Base-by-base conservation (phyloP, 495 filamentous ascomycete species). In the Penicillium atrosanguineum region DNA sequence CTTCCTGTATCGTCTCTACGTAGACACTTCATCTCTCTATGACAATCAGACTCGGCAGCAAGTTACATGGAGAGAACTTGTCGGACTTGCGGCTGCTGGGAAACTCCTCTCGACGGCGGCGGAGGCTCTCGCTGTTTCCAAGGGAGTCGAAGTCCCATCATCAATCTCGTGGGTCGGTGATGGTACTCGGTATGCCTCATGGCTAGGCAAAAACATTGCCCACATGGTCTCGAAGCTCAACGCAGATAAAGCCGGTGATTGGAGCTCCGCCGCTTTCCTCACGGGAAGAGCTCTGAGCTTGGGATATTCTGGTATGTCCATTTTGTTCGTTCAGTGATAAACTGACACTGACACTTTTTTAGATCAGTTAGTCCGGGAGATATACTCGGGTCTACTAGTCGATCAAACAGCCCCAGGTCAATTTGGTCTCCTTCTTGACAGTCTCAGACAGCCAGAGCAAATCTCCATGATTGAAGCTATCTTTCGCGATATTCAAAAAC, bases 191-290 rank as follows among this genome's bases (percentile, higher is more conserved):
- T 97, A 87, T 73, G 74, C 80, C 8, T 59, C 68, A 5, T 97
- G 95, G 94, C 68, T 97, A 12, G 91, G 87, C n/a, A 50, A 39
- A n/a, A 89, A 85, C 59, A 75, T 92, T 38, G 75, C 76, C 14
- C 50, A 70, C 19, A 80, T 86, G 70, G 67, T 72, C 23, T 67
- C 67, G 37, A 67, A 75, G 14, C 52, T 67, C 19, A 49, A 53
- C 3, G 39, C 53, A 4, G 59, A 73, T 21, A 69, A 81, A 25
- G 74, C 78, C 28, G 67, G 68, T 20, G 67, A 54, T 2, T 77
- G 75, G 73, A 85, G 82, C 53, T 65, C 80, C 29, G 77, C 81
- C 20, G 78, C 83, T 41, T 77, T 83, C 37, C 57, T 96, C 25
- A 75, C 86, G 31, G 77, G 78, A 9, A 87, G 86, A 58, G 77